phyloP scores from a whole-genome alignment of 306 rosid genomes.

The Sophora flavescens region DNA sequence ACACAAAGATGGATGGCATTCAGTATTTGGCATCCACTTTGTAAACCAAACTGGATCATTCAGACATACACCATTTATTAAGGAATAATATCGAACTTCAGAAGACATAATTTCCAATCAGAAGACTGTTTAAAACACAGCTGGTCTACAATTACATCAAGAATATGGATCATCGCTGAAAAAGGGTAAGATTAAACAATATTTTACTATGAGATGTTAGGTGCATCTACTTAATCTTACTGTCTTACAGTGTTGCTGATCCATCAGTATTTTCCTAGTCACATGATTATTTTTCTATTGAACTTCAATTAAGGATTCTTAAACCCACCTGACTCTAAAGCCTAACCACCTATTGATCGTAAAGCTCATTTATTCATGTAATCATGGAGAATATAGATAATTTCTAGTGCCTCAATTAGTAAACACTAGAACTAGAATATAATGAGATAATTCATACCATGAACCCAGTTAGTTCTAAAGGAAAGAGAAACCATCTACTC shows the following conservation, averaged over 20 bases:
- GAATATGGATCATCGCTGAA: slow-evolving; percentile 18
- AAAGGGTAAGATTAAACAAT: slow-evolving; percentile 12
- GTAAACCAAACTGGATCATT: slow-evolving; percentile 13
- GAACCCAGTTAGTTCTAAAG: slow-evolving; percentile 71
- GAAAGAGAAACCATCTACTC: slow-evolving; percentile 23
- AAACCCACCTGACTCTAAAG: not conserved
- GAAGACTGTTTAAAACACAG: slow-evolving; percentile 23
- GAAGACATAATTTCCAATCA: not conserved
- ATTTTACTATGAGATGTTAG: slow-evolving; percentile 7
- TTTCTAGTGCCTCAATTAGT: not conserved
- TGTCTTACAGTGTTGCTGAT: slow-evolving; percentile 20
- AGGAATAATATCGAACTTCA: slow-evolving; percentile 8
- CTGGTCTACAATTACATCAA: not conserved
- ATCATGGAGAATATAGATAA: slow-evolving; percentile 20
- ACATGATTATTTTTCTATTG: slow-evolving; percentile 15
- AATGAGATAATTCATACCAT: slow-evolving; percentile 51
- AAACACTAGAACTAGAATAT: not conserved
- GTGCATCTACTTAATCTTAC: slow-evolving; percentile 21
- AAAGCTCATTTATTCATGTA: not conserved
- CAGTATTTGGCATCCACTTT: slow-evolving; percentile 33
- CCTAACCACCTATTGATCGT: not conserved
- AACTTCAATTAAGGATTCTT: slow-evolving; percentile 27
- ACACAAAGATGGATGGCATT: slow-evolving; percentile 27
- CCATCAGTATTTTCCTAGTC: slow-evolving; percentile 19
- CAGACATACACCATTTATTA: slow-evolving; percentile 5